Conservation (phyloP, 1,284 basidiomycete species). For the Boletus chippewaensis region DNA sequence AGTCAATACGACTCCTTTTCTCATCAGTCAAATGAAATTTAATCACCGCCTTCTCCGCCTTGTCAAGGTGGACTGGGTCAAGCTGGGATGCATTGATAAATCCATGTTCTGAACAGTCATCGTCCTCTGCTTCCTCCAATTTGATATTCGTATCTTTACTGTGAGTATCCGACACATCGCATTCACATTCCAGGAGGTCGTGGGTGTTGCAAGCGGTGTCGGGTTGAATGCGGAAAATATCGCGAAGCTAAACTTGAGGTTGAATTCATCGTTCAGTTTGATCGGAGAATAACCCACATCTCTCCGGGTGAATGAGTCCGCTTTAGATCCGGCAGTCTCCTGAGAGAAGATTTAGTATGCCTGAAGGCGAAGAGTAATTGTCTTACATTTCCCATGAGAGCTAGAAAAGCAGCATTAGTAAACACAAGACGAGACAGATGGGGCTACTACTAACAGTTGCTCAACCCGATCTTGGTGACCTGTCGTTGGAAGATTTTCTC, state of each 20-base stretch:
- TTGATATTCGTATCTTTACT: constrained; percentile 14
- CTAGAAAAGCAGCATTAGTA: constrained; percentile 32
- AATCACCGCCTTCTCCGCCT: constrained; percentile 49
- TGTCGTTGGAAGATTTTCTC: constrained; percentile 90
- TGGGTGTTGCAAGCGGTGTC: constrained; percentile 88
- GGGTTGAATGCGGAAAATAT: constrained; percentile 84
- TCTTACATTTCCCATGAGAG: constrained; percentile 60
- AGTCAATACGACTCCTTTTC: constrained; percentile 1
- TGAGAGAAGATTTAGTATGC: constrained; percentile 15
- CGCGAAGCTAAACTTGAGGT: constrained; percentile 53
- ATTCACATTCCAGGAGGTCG: constrained; percentile 75
- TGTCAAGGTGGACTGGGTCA: constrained; percentile 41
- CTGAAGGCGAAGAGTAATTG: not conserved
- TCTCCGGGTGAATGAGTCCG: constrained; percentile 82
- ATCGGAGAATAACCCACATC: constrained; percentile 50
- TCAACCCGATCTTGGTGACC: constrained; percentile 91
- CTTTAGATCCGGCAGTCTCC: constrained; percentile 55
- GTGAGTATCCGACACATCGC: constrained; percentile 36
- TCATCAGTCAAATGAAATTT: not conserved
- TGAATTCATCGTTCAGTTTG: constrained; percentile 5
- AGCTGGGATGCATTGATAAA: constrained; percentile 74
- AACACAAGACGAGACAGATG: not conserved
- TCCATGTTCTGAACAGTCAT: constrained; percentile 36
- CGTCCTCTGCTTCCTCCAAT: constrained; percentile 17
- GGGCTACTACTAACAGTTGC: constrained; percentile 58